Conservation (phyloP, 2,329 filamentous ascomycete genomes). For the Verticillium longisporum region DNA sequence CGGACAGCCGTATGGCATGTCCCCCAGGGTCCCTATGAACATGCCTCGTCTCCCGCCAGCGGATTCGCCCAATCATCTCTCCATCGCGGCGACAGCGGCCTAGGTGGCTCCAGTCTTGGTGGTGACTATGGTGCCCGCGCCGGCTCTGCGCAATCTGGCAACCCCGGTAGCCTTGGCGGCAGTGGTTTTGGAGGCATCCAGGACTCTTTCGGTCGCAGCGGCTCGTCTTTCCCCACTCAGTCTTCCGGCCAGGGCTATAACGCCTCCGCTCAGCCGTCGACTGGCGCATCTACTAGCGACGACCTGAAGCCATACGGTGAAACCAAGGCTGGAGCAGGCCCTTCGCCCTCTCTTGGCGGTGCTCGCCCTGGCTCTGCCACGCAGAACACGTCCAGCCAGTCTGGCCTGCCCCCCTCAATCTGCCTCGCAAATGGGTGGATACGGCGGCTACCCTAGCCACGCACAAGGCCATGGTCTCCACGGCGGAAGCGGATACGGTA, state of each 20-base stretch:
- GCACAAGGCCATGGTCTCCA: constrained; percentile 47
- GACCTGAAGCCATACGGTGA: constrained; percentile 56
- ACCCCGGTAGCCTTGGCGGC: constrained; percentile 39
- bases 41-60: constrained; percentile 43
- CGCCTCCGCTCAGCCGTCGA: constrained; percentile 39
- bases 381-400: constrained; percentile 42
- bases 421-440: constrained; percentile 47
- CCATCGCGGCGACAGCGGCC: constrained; percentile 41
- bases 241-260: constrained; percentile 40
- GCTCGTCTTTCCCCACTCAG: constrained; percentile 48
- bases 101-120: constrained; percentile 38
- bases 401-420: constrained; percentile 50
- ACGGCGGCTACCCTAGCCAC: constrained; percentile 50
- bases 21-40: constrained; percentile 50
- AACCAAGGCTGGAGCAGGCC: constrained; percentile 44
- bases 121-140: constrained; percentile 48
- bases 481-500: constrained; percentile 47
- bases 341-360: constrained; percentile 48
- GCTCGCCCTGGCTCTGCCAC: constrained; percentile 53
- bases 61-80: constrained; percentile 48
- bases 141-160: constrained; percentile 40
- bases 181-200: constrained; percentile 47
- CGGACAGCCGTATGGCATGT: constrained; percentile 47
- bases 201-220: constrained; percentile 47
- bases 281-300: constrained; percentile 35